Evolutionary conservation across 345 rosid species (phyloP).

Genomic region (Arabis alpina): DNA sequence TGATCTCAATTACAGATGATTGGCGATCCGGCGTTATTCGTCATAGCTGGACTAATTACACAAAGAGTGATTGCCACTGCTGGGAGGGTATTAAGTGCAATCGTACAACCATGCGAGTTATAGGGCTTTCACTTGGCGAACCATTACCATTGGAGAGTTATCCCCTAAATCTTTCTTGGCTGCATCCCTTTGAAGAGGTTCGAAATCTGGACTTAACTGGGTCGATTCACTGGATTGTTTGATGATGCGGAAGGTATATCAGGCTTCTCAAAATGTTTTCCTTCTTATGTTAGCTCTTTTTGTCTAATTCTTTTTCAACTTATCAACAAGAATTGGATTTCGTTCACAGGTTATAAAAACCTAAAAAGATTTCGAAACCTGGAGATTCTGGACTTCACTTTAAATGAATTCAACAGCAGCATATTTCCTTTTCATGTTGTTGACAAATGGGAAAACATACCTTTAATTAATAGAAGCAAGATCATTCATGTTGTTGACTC

Average conservation of each 20-base stretch:
- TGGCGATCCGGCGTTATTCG: background rate
- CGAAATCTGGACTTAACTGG: background rate
- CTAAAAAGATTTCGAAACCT: background rate
- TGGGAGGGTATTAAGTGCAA: slow-evolving; percentile 16
- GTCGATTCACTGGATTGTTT: background rate
- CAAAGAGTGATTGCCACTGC: slow-evolving; percentile 14
- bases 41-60: slow-evolving; percentile 16
- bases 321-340: too few relatives aligned
- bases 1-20: background rate
- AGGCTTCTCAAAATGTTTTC: background rate
- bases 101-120: slow-evolving; percentile 8
- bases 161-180: slow-evolving; percentile 22
- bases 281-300: too few relatives aligned
- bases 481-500: too few relatives aligned
- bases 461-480: too few relatives aligned
- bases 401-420: background rate
- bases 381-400: slow-evolving; percentile 23
- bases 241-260: slow-evolving; percentile 13
- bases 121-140: background rate
- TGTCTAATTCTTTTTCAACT: too few relatives aligned
- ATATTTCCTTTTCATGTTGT: too few relatives aligned
- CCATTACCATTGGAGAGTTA: background rate
- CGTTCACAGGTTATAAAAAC: slow-evolving; percentile 8
- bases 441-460: too few relatives aligned
- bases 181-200: slow-evolving; percentile 31